Base-by-base conservation (phyloP, 2,329 filamentous ascomycete species). In the Fusarium verrucosum region DNA sequence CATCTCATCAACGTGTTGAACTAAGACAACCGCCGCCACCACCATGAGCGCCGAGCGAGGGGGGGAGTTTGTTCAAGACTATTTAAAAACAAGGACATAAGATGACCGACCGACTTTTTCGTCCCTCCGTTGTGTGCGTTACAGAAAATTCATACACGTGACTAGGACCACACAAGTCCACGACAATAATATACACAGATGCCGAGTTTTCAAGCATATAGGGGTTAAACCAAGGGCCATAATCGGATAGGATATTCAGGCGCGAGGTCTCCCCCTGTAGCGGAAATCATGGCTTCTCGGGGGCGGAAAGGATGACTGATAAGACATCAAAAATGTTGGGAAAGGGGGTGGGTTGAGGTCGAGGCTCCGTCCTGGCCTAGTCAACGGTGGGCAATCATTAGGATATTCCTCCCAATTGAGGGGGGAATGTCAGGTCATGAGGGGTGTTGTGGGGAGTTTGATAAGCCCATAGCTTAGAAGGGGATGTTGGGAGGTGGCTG, bases 401-500 rank as follows among this genome's bases (percentile, higher is more conserved):
- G 58, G 68, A 68, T 62, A 72, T 58, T 56, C 68, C 68, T 63
- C 68, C 62, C 62, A 40, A 36, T 62, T 54, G 53, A 58, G 54
- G 62, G 62, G 58, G 53, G 58, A 66, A 63, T 66, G 57, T 49
- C 38, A 51, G 54, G 57, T 61, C 51, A 44, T 65, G 54, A 49
- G 38, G 64, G 60, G 47, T 49, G 65, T 69, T 65, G 56, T 49
- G 53, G 50, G 52, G 50, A 50, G 55, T 44, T 55, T 10, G 44
- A 23, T 58, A 28, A 50, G 42, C 45, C 58, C 44, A 26, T 41
- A 37, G 62, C 59, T 83, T 89, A 90, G 76, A 90, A 90, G 69
- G 88, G 87, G 74, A 90, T 89, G 78, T 85, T 87, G 66, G 84
- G 78, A 46, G 77, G 74, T 46, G 74, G 67, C 70, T 85, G 83